Evolutionary conservation across 805 yeast species (phyloP).

Genomic region (Wickerhamomyces strasburgensis): DNA sequence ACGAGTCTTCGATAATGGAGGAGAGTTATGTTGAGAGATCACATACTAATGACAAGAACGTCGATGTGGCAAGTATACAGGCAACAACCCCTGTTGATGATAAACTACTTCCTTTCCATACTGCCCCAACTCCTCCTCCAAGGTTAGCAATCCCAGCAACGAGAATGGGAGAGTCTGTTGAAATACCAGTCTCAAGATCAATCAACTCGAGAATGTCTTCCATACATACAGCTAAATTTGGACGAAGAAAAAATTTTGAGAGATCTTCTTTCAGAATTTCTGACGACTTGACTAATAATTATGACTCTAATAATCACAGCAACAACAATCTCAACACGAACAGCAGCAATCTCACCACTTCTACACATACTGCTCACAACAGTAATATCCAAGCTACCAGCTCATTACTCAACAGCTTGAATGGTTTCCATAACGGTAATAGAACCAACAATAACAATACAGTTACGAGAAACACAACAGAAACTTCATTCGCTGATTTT

Average conservation of each 20-base stretch:
- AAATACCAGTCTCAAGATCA: conserved; percentile 44
- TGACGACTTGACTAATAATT: conserved; percentile 1
- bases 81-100: conserved; percentile 21
- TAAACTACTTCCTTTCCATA: conserved; percentile 13
- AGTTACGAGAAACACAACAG: conserved; percentile 7
- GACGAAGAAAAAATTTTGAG: conserved; percentile 21
- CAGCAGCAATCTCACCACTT: not conserved
- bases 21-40: conserved; percentile 26
- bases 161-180: conserved; percentile 71
- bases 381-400: not conserved
- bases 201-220: conserved; percentile 22
- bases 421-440: no score
- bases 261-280: conserved; percentile 9
- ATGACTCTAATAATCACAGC: conserved; percentile 2
- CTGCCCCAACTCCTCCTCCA: conserved; percentile 57
- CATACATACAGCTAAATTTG: conserved; percentile 23
- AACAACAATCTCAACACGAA: not conserved
- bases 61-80: conserved; percentile 13
- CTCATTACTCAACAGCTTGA: no score
- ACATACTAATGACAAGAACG: conserved; percentile 13
- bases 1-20: conserved; percentile 45
- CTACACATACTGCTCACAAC: conserved; percentile 1
- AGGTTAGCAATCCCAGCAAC: conserved; percentile 80
- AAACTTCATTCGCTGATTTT: conserved; percentile 24
- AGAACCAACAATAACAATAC: conserved; percentile 1